Percentiles rank a stretch among this genome's conserved stretches.
Evolutionary conservation across 2,329 filamentous ascomycete species (phyloP).

Genomic region (Trichoderma sp.): DNA sequence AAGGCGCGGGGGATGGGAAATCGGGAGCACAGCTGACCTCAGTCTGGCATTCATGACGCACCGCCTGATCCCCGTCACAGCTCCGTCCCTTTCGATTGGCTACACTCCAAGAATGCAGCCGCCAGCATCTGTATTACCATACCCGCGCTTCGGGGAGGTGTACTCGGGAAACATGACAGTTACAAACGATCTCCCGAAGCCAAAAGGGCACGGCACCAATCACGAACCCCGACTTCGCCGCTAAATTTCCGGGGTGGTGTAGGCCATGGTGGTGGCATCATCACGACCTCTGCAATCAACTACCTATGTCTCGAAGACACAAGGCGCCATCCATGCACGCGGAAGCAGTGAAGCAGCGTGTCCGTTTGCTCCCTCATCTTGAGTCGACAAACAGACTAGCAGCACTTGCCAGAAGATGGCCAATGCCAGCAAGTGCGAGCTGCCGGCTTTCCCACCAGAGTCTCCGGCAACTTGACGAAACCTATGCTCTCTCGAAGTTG

Average conservation of each 20-base stretch:
- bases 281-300: background rate
- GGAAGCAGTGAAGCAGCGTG: conserved; percentile 9
- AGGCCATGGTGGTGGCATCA: background rate
- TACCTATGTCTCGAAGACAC: background rate
- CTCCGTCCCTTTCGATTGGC: conserved; percentile 14
- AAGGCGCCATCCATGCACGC: background rate
- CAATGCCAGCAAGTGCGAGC: background rate
- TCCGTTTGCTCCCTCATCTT: background rate
- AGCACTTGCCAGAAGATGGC: background rate
- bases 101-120: conserved; percentile 2
- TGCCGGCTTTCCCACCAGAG: background rate
- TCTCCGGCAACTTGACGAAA: background rate
- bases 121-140: conserved; percentile 5
- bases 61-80: conserved; percentile 13
- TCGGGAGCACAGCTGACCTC: conserved; percentile 20
- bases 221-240: background rate
- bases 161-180: background rate
- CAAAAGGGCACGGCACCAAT: conserved; percentile 5
- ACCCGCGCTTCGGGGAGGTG: conserved; percentile 1
- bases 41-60: conserved; percentile 4
- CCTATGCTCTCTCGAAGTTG: background rate
- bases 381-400: background rate
- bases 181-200: background rate
- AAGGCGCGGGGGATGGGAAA: background rate
- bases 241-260: background rate